These are phyloP conservation scores for Chlorella sp. DNA, from an alignment of 139 green algal genomes.

Conservation along the genomic window DNA sequence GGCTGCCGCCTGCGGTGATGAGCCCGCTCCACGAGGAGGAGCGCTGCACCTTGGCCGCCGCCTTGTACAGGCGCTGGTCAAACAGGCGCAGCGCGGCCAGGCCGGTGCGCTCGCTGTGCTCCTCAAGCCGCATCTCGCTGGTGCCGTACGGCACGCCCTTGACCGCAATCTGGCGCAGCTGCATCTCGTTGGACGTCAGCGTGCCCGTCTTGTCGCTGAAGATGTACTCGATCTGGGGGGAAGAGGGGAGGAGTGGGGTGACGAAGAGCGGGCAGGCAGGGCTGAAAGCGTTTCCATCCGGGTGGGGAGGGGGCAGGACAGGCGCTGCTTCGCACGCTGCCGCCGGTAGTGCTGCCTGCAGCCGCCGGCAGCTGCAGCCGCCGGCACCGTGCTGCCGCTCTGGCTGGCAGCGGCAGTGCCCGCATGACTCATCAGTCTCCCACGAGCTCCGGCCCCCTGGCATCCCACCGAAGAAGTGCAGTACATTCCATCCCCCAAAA, in stretches of 20 bases:
- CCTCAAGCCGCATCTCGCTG: conserved; percentile 56
- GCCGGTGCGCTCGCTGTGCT: conserved; percentile 35
- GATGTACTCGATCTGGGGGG: conserved; percentile 87
- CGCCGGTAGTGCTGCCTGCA: too few species aligned
- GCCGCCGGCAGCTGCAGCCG: too few species aligned
- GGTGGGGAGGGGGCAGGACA: too few species aligned
- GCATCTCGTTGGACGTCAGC: conserved; percentile 93
- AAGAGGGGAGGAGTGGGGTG: neutral
- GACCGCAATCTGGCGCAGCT: conserved; percentile 66
- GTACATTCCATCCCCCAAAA: too few species aligned
- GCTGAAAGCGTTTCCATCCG: too few species aligned
- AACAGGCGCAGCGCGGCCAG: conserved; percentile 52
- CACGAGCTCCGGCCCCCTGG: too few species aligned
- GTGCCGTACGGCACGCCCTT: conserved; percentile 56
- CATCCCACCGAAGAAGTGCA: too few species aligned
- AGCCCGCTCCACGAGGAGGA: conserved; percentile 42
- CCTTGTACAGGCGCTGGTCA: conserved; percentile 51
- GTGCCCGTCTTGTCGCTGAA: conserved; percentile 98
- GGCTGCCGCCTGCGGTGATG: conserved; percentile 52
- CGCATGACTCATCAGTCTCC: too few species aligned
- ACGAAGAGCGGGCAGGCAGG: too few species aligned
- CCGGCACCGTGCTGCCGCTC: too few species aligned
- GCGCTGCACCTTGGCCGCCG: conserved; percentile 39
- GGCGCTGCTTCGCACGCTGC: too few species aligned
- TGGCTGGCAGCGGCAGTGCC: too few species aligned